Evolutionary conservation across 179 eudicot genomes (phyloP).

Genomic region (Silene coronaria): DNA sequence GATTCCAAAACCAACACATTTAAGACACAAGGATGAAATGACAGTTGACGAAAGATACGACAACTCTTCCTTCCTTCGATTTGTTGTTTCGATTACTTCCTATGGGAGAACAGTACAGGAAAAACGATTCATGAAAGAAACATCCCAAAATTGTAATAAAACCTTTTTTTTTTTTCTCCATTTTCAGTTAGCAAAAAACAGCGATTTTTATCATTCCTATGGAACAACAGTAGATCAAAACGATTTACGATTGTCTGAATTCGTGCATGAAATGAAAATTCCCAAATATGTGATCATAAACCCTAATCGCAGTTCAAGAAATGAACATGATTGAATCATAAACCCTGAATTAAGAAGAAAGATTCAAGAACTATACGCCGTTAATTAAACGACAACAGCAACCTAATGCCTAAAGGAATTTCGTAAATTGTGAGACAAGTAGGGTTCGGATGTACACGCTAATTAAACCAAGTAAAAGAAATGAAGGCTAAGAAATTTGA

Average conservation of each 20-base stretch:
- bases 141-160: too few relatives aligned
- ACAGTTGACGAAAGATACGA: not conserved
- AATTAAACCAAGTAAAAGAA: not conserved
- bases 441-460: too few relatives aligned
- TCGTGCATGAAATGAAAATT: not conserved
- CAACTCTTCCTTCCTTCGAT: not conserved
- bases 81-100: too few relatives aligned
- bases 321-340: not conserved
- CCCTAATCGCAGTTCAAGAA: constrained; percentile 11
- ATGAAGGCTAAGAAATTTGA: not conserved
- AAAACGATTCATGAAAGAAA: too few relatives aligned
- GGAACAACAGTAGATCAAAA: not conserved
- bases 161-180: too few relatives aligned
- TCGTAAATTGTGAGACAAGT: too few relatives aligned
- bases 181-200: too few relatives aligned
- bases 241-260: not conserved
- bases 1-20: not conserved
- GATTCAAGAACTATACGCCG: not conserved
- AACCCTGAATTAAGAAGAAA: not conserved
- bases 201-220: too few relatives aligned
- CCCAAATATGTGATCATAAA: not conserved
- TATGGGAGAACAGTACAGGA: too few relatives aligned
- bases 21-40: not conserved
- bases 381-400: not conserved
- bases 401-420: too few relatives aligned